phyloP scores from a whole-genome alignment of 768 basidiomycete genomes.

The Steccherinum ochraceum region DNA sequence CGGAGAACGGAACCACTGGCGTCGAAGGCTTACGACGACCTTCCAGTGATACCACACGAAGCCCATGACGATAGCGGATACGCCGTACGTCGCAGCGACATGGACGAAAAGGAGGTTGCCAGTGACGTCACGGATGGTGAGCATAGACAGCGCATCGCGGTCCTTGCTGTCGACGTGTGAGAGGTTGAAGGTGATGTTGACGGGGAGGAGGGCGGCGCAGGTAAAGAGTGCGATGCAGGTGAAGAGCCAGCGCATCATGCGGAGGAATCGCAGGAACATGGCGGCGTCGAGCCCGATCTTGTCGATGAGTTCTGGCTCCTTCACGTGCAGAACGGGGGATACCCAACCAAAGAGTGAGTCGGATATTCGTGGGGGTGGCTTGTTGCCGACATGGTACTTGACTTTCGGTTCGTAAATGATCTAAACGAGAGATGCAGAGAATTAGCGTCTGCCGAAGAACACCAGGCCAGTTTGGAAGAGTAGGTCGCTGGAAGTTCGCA shows the following conservation, averaged over 20 bases:
- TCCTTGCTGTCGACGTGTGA: slow-evolving; percentile 42
- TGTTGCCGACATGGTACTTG: slow-evolving; percentile 79
- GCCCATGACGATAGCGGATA: slow-evolving; percentile 67
- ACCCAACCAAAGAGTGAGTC: slow-evolving; percentile 88
- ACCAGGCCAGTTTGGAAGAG: too few species aligned
- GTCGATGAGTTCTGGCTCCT: slow-evolving; percentile 84
- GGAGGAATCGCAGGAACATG: slow-evolving; percentile 84
- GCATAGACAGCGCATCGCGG: slow-evolving; percentile 65
- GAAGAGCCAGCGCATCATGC: slow-evolving; percentile 77
- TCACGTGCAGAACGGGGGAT: slow-evolving; percentile 73
- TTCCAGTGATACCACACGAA: slow-evolving; percentile 73
- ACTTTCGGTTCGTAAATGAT: slow-evolving; percentile 91
- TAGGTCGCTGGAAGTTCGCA: too few species aligned
- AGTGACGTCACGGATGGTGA: slow-evolving; percentile 80
- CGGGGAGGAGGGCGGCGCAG: slow-evolving; percentile 74
- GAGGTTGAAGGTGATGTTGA: slow-evolving; percentile 84
- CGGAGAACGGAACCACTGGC: slow-evolving; percentile 84
- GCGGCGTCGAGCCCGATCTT: slow-evolving; percentile 92
- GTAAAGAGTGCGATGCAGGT: slow-evolving; percentile 52
- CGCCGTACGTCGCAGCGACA: slow-evolving; percentile 74
- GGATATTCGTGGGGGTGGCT: slow-evolving; percentile 74
- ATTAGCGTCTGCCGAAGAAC: too few species aligned
- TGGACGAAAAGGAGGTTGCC: slow-evolving; percentile 77
- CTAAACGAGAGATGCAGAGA: slow-evolving; percentile 28
- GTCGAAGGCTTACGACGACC: slow-evolving; percentile 72